phyloP scores from a whole-genome alignment of 495 filamentous ascomycete species.

The Penicillium bovifimosum region DNA sequence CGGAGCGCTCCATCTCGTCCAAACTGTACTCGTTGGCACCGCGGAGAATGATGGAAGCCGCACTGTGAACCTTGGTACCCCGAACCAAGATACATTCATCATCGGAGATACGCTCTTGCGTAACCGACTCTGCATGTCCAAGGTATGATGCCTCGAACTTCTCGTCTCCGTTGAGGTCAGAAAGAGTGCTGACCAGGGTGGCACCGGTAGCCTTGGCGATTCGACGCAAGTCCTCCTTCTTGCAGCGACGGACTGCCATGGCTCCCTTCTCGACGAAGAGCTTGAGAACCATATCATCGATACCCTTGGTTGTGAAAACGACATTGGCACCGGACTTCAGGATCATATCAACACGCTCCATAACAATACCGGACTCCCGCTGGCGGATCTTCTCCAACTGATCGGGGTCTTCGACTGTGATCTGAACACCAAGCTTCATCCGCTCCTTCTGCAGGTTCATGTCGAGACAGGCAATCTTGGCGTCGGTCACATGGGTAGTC shows the following conservation, averaged over 20 bases:
- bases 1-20: slow-evolving; percentile 98
- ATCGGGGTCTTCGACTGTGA: slow-evolving; percentile 93
- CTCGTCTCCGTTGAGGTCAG: slow-evolving; percentile 96
- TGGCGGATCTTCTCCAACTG: slow-evolving; percentile 96
- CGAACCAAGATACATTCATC: slow-evolving; percentile 98
- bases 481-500: slow-evolving; percentile 86
- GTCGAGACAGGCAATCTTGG: slow-evolving; percentile 94
- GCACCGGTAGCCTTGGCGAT: slow-evolving; percentile 97
- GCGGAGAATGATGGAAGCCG: slow-evolving; percentile 93
- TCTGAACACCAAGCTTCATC: slow-evolving; percentile 98
- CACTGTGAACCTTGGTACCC: slow-evolving; percentile 88
- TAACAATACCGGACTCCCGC: slow-evolving; percentile 84
- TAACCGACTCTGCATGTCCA: slow-evolving; percentile 88
- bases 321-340: slow-evolving; percentile 97
- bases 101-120: slow-evolving; percentile 95
- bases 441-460: slow-evolving; percentile 98
- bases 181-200: slow-evolving; percentile 84
- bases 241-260: slow-evolving; percentile 94
- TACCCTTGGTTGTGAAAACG: slow-evolving; percentile 94
- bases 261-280: slow-evolving; percentile 90
- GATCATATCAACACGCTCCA: slow-evolving; percentile 95
- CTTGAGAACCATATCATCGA: slow-evolving; percentile 94
- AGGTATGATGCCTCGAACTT: slow-evolving; percentile 86
- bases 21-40: slow-evolving; percentile 95
- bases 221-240: slow-evolving; percentile 95